These are phyloP conservation scores for Magnolia sinica DNA, from an alignment of 164 flowering plant genomes.

Conservation along the genomic window DNA sequence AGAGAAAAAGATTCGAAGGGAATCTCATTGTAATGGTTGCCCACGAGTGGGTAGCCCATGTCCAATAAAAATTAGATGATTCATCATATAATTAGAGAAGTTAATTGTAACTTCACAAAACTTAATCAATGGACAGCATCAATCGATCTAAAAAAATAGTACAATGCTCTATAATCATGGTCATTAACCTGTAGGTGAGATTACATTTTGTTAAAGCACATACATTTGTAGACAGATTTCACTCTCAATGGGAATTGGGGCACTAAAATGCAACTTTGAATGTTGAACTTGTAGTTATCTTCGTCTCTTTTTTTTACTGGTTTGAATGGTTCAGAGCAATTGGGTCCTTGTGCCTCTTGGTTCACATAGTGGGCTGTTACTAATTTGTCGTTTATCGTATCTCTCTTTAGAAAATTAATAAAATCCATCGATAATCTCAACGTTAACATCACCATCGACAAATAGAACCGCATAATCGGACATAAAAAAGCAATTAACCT, in stretches of 20 bases:
- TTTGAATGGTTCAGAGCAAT: constrained; percentile 1
- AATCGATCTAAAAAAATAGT: too few relatives aligned
- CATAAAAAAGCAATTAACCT: neutral
- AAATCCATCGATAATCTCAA: constrained; percentile 6
- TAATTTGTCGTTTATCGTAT: constrained; percentile 4
- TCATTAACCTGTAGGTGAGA: too few relatives aligned
- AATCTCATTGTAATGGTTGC: too few relatives aligned
- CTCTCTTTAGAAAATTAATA: neutral
- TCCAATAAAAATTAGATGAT: too few relatives aligned
- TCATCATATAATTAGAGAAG: too few relatives aligned
- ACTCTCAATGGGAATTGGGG: neutral
- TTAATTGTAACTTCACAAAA: too few relatives aligned
- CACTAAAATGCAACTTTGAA: neutral
- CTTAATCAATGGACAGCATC: too few relatives aligned
- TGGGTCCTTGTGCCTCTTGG: neutral
- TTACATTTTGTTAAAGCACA: too few relatives aligned
- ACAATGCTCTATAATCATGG: too few relatives aligned
- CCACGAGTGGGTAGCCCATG: too few relatives aligned
- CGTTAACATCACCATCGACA: constrained; percentile 1
- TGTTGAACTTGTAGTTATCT: neutral
- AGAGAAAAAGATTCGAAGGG: too few relatives aligned
- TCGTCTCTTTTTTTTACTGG: neutral
- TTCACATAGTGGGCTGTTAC: neutral
- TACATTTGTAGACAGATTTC: too few relatives aligned
- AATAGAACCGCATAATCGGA: neutral